Conservation (phyloP, 1,284 basidiomycete species). For the Sphagnurus paluster region DNA sequence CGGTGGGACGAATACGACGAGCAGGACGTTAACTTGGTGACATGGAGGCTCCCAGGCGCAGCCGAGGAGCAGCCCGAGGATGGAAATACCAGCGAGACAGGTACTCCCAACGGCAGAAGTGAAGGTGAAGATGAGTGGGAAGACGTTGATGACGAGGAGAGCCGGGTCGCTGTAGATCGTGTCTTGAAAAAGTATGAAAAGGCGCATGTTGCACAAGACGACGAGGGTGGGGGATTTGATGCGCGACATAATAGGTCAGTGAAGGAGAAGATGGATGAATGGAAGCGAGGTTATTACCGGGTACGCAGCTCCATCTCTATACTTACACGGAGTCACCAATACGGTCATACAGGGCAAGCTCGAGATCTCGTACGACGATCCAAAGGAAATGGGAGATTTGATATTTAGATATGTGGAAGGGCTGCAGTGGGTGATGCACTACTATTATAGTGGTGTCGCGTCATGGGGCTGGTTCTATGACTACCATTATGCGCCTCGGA, state of each 20-base stretch:
- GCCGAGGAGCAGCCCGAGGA: constrained; percentile 23
- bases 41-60: constrained; percentile 58
- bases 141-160: constrained; percentile 56
- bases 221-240: constrained; percentile 75
- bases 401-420: constrained; percentile 89
- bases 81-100: constrained; percentile 15
- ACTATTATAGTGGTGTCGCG: constrained; percentile 96
- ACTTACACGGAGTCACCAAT: neutral
- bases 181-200: constrained; percentile 88
- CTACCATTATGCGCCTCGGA: constrained; percentile 96
- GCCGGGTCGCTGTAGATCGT: constrained; percentile 71
- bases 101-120: constrained; percentile 14
- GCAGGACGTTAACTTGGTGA: constrained; percentile 74
- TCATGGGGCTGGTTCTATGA: constrained; percentile 99
- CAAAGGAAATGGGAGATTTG: constrained; percentile 66
- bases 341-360: constrained; percentile 67
- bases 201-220: constrained; percentile 71
- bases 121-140: constrained; percentile 30
- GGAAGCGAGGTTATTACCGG: constrained; percentile 91
- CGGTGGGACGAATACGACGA: constrained; percentile 92
- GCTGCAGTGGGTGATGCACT: constrained; percentile 98
- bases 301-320: constrained; percentile 39
- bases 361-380: constrained; percentile 73
- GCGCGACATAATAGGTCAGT: constrained; percentile 73
- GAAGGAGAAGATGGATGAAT: constrained; percentile 85